These are phyloP conservation scores for Nannochloropsis salina DNA, from an alignment of 108 stramenopile genomes.

Conservation along the genomic window DNA sequence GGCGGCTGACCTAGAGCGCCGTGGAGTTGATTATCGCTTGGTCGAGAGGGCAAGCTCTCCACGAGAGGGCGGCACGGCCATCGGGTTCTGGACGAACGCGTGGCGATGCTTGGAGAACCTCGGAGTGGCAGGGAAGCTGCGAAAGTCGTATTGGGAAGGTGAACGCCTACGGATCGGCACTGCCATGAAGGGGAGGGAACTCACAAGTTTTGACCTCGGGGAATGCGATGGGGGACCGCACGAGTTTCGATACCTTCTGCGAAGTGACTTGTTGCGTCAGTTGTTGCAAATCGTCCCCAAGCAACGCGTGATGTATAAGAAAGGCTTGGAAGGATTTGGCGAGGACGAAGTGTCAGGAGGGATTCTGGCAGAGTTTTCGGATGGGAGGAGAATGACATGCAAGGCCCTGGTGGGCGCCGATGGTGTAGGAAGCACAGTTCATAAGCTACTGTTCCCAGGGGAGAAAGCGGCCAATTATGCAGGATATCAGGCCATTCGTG, in stretches of 20 bases:
- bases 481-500: slow-evolving; percentile 17
- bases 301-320: neutral
- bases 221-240: slow-evolving; percentile 13
- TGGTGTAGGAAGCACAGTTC: slow-evolving; percentile 15
- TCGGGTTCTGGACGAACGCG: neutral
- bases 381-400: neutral
- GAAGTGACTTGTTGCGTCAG: slow-evolving; percentile 12
- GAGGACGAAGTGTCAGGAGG: neutral
- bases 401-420: neutral
- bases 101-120: slow-evolving; percentile 5
- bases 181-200: neutral
- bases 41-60: slow-evolving; percentile 3
- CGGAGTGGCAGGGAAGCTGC: slow-evolving; percentile 1
- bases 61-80: neutral
- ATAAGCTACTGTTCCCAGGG: neutral
- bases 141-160: neutral
- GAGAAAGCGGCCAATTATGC: neutral
- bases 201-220: slow-evolving; percentile 9
- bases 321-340: neutral
- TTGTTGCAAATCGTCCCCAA: neutral
- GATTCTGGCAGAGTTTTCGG: neutral
- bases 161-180: neutral
- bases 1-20: neutral
- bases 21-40: slow-evolving; percentile 8
- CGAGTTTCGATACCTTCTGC: neutral